These are phyloP conservation scores for Malania oleifera DNA, from an alignment of 164 flowering plant genomes.

Conservation along the genomic window DNA sequence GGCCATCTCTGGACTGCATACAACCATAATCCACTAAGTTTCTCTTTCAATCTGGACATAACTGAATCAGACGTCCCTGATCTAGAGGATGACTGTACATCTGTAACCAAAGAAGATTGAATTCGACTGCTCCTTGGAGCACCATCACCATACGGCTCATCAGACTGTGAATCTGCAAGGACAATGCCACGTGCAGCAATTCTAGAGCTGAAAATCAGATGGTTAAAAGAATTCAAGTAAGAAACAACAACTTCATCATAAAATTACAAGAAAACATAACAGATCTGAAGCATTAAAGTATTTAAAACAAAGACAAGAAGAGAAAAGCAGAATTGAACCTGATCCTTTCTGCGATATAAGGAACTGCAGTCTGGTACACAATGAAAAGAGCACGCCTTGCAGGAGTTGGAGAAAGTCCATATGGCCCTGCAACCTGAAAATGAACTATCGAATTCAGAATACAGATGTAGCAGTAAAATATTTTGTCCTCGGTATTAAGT, in stretches of 20 bases:
- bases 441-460: conserved; percentile 3
- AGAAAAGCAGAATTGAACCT: conserved; percentile 39
- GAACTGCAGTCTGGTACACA: conserved; percentile 84
- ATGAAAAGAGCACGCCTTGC: conserved; percentile 94
- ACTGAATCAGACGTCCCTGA: conserved; percentile 30
- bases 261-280: background rate
- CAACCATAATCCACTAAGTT: conserved; percentile 42
- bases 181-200: conserved; percentile 73
- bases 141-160: conserved; percentile 31
- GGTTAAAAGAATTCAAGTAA: background rate
- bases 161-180: conserved; percentile 60
- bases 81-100: conserved; percentile 33
- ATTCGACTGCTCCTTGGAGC: conserved; percentile 22
- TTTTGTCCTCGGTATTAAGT: too few species aligned
- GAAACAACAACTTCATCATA: background rate
- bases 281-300: background rate
- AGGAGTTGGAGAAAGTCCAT: conserved; percentile 87
- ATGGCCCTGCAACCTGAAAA: conserved; percentile 71
- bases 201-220: conserved; percentile 59
- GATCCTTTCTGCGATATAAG: conserved; percentile 92
- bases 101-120: conserved; percentile 30
- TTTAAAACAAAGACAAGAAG: background rate
- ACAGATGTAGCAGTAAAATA: background rate
- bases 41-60: conserved; percentile 50
- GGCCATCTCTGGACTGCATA: conserved; percentile 77